phyloP scores from a whole-genome alignment of 768 basidiomycete genomes.

The Galerina sulciceps region DNA sequence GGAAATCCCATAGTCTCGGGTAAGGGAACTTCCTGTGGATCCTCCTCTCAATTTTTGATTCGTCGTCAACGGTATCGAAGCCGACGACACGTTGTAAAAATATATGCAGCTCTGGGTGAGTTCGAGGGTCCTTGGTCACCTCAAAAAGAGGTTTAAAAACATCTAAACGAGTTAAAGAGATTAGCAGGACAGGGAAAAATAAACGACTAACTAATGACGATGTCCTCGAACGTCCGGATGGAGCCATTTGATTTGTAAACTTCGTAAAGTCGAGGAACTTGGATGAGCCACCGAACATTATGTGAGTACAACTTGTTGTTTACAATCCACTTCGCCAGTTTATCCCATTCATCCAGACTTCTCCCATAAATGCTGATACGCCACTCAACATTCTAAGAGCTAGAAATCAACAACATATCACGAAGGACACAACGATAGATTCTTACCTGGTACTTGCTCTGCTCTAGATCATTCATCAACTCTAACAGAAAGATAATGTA shows the following conservation, averaged over 20 bases:
- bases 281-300: constrained; percentile 98
- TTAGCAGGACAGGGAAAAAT: constrained; percentile 1
- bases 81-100: constrained; percentile 96
- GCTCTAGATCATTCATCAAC: constrained; percentile 96
- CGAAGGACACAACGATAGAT: background rate
- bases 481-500: constrained; percentile 51
- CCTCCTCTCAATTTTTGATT: constrained; percentile 90
- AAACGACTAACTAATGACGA: constrained; percentile 75
- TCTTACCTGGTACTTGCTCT: constrained; percentile 94
- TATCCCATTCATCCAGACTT: constrained; percentile 89
- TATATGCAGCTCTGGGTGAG: constrained; percentile 92
- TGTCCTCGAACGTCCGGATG: constrained; percentile 86
- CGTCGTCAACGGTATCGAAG: constrained; percentile 99
- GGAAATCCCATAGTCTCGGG: constrained; percentile 86
- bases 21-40: constrained; percentile 95
- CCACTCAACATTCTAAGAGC: constrained; percentile 89
- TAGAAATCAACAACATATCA: background rate
- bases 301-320: constrained; percentile 93
- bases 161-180: constrained; percentile 50
- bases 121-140: constrained; percentile 88
- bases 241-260: constrained; percentile 91
- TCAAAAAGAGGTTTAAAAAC: constrained; percentile 94
- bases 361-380: constrained; percentile 95
- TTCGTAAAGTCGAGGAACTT: constrained; percentile 92
- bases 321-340: constrained; percentile 96